Conservation (phyloP, 495 filamentous ascomycete genomes). For the Physcia stellaris region DNA sequence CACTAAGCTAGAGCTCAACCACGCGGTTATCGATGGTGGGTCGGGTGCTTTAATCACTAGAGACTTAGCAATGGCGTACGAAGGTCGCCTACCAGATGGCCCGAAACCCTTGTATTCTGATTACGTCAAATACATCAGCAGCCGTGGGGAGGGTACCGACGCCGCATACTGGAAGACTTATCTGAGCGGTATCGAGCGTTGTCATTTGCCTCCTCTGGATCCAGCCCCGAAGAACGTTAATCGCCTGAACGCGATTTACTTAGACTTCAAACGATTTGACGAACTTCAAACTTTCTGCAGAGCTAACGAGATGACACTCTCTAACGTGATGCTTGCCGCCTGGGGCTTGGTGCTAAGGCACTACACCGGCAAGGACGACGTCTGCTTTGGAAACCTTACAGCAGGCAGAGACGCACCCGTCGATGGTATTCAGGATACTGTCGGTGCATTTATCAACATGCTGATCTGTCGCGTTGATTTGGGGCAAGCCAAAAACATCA, state of each 20-base stretch:
- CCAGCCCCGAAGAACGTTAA: slow-evolving; percentile 1
- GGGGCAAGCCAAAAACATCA: slow-evolving; percentile 19
- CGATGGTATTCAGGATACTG: slow-evolving; percentile 34
- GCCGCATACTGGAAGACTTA: slow-evolving; percentile 35
- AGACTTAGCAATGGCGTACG: slow-evolving; percentile 32
- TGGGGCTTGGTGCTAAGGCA: slow-evolving; percentile 31
- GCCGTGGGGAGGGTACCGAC: slow-evolving; percentile 22
- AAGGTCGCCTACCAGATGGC: slow-evolving; percentile 22
- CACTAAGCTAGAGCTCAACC: slow-evolving; percentile 43
- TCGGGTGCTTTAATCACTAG: slow-evolving; percentile 28
- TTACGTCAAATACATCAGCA: slow-evolving; percentile 37
- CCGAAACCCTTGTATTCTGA: slow-evolving; percentile 40
- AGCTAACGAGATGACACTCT: slow-evolving; percentile 32
- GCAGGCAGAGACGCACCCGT: slow-evolving; percentile 36
- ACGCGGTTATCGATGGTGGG: slow-evolving; percentile 36
- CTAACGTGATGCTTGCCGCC: slow-evolving; percentile 25
- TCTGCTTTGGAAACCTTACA: slow-evolving; percentile 42
- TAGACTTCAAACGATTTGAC: slow-evolving; percentile 26
- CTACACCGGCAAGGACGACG: slow-evolving; percentile 35
- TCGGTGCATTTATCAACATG: slow-evolving; percentile 44
- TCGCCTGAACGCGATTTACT: slow-evolving; percentile 15
- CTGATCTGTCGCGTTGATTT: slow-evolving; percentile 37
- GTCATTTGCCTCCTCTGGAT: slow-evolving; percentile 24
- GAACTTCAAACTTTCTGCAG: slow-evolving; percentile 34
- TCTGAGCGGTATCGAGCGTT: slow-evolving; percentile 26